Evolutionary conservation across 768 basidiomycete genomes (phyloP), one percentile per base, ranked within the genome.

Genomic region (Termitomyces titanicus): DNA sequence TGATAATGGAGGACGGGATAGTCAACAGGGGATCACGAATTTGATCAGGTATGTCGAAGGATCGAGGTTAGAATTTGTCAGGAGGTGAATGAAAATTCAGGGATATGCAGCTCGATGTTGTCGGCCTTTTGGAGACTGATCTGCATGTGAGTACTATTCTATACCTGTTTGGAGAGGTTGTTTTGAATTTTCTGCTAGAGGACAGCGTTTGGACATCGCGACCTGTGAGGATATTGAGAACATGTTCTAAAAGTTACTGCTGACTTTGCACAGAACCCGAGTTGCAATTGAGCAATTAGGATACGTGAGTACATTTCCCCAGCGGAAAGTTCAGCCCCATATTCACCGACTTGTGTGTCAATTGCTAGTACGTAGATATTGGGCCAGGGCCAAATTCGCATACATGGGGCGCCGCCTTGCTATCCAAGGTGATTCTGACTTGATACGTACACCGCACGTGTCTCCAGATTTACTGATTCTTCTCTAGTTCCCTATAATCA

Each of bases 361-460:
- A 31, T 48, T n/a, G 22, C 22, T 59, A 94, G 90, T 84, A 94
- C 65, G 88, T 92, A 5, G 94, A 96, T 64, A 74, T 93, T 13
- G 94, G 94, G 2, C 94, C 93, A 3, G 91, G 91, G 38, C 92
- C 92, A 2, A 89, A 91, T 64, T 74, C 84, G 48, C 92, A 95
- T 64, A 95, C 93, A 0, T 95, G 93, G 93, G 93, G 93, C 46
- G 88, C 88, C 25, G 84, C 79, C 5, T 74, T 95, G 2, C 72
- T 95, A 2, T 91, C 90, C 3, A 93, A 94, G 76, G 89, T 81
- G 59, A 37, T 39, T 31, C 20, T 6, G 5, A 13, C 20, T 25
- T 22, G 29, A 20, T 7, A 35, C 43, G 20, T 7, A 35, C 43
- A 18, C 5, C 11, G 17, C 20, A 17, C n/a, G n/a, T n/a, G n/a